Evolutionary conservation across 768 basidiomycete genomes (phyloP).

Genomic region (Lactarius psammicola): DNA sequence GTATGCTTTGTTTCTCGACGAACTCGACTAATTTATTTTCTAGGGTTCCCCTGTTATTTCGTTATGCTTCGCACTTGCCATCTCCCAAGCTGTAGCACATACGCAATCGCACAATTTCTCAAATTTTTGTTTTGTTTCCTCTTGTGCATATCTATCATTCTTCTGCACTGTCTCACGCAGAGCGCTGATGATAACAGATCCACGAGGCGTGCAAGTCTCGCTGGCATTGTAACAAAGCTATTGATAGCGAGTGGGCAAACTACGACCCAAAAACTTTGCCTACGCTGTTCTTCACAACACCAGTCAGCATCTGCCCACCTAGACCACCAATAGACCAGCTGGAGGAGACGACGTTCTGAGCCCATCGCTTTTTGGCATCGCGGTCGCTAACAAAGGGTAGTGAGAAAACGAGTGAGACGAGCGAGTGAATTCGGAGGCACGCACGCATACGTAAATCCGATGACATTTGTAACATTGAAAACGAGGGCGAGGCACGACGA

Average conservation of each 20-base stretch:
- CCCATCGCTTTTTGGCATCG: conserved; percentile 93
- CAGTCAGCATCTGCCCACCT: conserved; percentile 79
- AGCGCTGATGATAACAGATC: not conserved
- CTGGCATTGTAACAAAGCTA: not conserved
- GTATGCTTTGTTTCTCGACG: conserved; percentile 19
- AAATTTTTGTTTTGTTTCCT: not conserved
- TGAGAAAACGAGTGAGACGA: not conserved
- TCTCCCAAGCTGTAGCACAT: conserved; percentile 24
- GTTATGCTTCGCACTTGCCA: conserved; percentile 24
- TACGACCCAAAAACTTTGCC: conserved; percentile 70
- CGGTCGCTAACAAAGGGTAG: conserved; percentile 56
- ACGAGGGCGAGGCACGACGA: conserved; percentile 91
- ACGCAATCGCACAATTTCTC: conserved; percentile 14
- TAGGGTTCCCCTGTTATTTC: not conserved
- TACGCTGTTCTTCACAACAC: conserved; percentile 79
- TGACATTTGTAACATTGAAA: conserved; percentile 93
- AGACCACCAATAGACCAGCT: conserved; percentile 77
- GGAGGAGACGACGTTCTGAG: conserved; percentile 64
- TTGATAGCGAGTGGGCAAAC: not conserved
- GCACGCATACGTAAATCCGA: conserved; percentile 95
- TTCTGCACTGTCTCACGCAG: not conserved
- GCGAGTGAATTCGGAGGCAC: conserved; percentile 32
- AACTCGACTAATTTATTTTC: conserved; percentile 23
- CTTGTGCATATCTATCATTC: conserved; percentile 6
- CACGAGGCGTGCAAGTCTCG: conserved; percentile 2